A percentile compares a stretch with the other conserved stretches of the same genome.
Evolutionary conservation across 2,329 filamentous ascomycete species (phyloP).

Genomic region (Talaromyces marneffei): DNA sequence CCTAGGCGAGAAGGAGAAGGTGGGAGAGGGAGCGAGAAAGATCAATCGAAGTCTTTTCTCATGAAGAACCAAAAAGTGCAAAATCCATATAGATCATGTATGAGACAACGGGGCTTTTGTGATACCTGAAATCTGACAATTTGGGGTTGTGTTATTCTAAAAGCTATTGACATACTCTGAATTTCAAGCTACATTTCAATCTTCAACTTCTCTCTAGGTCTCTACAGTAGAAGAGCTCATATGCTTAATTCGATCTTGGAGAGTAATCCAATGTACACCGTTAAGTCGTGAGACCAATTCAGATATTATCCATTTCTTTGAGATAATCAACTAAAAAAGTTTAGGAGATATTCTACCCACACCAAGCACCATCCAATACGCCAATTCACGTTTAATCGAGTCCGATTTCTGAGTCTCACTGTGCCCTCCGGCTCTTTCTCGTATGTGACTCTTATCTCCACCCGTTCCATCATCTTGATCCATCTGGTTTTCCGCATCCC

Average conservation of each 20-base stretch:
- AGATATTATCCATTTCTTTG: not conserved
- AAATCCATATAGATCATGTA: conserved; percentile 3
- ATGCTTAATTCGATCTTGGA: not conserved
- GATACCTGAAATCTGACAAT: not conserved
- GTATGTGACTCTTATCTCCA: conserved; percentile 2
- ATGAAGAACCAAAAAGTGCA: not conserved
- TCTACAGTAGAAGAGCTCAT: not conserved
- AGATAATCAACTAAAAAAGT: not conserved
- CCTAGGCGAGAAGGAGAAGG: conserved; percentile 10
- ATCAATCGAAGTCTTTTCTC: not conserved
- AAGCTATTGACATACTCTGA: not conserved
- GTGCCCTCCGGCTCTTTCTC: not conserved
- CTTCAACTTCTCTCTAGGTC: not conserved
- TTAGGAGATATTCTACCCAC: conserved; percentile 65
- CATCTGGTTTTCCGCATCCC: conserved; percentile 60
- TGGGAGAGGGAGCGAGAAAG: not conserved
- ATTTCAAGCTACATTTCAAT: not conserved
- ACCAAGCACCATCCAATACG: conserved; percentile 92
- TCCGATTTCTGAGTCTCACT: conserved; percentile 48
- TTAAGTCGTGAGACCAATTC: not conserved
- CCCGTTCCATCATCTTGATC: conserved; percentile 17
- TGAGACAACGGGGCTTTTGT: not conserved
- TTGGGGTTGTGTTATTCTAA: not conserved
- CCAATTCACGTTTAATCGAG: conserved; percentile 77
- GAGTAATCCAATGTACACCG: not conserved